These are phyloP conservation scores for Leccinum subrobustum DNA, from an alignment of 1,284 basidiomycete genomes.

Conservation along the genomic window DNA sequence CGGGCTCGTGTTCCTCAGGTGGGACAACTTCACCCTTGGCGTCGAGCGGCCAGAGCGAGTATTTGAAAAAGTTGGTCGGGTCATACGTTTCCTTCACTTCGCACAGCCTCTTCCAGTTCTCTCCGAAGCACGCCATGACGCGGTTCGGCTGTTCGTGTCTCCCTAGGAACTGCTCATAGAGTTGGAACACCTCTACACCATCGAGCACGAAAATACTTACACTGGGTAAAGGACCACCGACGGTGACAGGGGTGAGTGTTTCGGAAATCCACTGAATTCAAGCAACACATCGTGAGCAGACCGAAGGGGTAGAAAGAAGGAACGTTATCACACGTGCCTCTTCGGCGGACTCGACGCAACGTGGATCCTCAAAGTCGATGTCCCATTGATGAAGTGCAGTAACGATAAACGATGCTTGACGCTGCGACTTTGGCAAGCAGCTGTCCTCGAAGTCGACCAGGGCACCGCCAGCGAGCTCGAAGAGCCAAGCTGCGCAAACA, in stretches of 20 bases:
- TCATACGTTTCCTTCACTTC: constrained; percentile 76
- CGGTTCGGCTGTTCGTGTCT: constrained; percentile 63
- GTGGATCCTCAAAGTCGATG: constrained; percentile 73
- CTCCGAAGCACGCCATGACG: constrained; percentile 66
- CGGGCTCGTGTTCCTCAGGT: constrained; percentile 54
- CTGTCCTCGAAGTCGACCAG: constrained; percentile 70
- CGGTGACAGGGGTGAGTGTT: constrained; percentile 64
- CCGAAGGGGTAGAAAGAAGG: not conserved
- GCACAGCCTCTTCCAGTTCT: constrained; percentile 68
- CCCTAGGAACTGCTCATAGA: constrained; percentile 66
- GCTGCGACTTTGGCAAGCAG: constrained; percentile 74
- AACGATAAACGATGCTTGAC: constrained; percentile 76
- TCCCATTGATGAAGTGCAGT: constrained; percentile 93
- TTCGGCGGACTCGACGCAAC: constrained; percentile 78
- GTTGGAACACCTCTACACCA: constrained; percentile 19
- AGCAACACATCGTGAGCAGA: constrained; percentile 2
- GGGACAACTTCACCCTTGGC: constrained; percentile 48
- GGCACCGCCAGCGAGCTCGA: constrained; percentile 85
- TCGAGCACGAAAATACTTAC: constrained; percentile 47
- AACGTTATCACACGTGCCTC: constrained; percentile 45
- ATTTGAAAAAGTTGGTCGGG: constrained; percentile 68
- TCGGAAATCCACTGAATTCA: constrained; percentile 67
- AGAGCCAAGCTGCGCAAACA: constrained; percentile 71
- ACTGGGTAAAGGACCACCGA: constrained; percentile 80
- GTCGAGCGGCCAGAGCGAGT: constrained; percentile 76